phyloP scores from a whole-genome alignment of 2,329 filamentous ascomycete species.

The Didymella exigua region DNA sequence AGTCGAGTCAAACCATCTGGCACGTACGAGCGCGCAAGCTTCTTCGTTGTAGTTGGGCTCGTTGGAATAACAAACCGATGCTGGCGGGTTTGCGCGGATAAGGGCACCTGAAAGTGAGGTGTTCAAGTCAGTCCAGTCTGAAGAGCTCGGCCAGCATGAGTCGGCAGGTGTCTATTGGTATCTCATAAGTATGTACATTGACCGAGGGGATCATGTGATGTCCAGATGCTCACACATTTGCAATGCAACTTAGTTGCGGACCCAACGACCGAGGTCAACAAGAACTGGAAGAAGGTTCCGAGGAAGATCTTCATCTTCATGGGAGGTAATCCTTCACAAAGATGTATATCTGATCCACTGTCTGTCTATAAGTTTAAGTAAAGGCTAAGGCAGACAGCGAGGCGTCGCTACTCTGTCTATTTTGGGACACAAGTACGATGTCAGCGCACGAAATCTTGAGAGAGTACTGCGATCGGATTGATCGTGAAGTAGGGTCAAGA shows the following conservation, averaged over 20 bases:
- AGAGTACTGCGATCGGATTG: not conserved
- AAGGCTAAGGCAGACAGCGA: not conserved
- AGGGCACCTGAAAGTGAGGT: conserved; percentile 26
- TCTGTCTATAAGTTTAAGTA: not conserved
- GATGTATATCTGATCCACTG: not conserved
- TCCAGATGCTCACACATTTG: conserved; percentile 27
- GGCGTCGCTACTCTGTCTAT: not conserved
- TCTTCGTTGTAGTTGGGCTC: conserved; percentile 29
- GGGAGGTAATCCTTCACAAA: not conserved
- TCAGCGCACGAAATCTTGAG: not conserved
- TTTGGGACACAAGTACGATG: not conserved
- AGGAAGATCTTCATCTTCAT: not conserved
- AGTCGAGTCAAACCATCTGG: conserved; percentile 37
- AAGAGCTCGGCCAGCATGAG: conserved; percentile 29
- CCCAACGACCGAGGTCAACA: not conserved
- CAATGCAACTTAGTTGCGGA: conserved; percentile 11
- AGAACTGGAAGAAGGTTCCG: not conserved
- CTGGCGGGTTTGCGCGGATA: conserved; percentile 30
- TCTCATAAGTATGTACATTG: no score
- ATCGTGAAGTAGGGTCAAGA: not conserved
- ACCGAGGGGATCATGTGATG: not conserved
- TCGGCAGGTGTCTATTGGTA: conserved; percentile 18
- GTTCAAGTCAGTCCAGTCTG: conserved; percentile 33
- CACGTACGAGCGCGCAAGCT: conserved; percentile 26
- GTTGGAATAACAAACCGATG: conserved; percentile 34